Conservation (phyloP, 208 protist genomes). For the Trichomonas gallinae region DNA sequence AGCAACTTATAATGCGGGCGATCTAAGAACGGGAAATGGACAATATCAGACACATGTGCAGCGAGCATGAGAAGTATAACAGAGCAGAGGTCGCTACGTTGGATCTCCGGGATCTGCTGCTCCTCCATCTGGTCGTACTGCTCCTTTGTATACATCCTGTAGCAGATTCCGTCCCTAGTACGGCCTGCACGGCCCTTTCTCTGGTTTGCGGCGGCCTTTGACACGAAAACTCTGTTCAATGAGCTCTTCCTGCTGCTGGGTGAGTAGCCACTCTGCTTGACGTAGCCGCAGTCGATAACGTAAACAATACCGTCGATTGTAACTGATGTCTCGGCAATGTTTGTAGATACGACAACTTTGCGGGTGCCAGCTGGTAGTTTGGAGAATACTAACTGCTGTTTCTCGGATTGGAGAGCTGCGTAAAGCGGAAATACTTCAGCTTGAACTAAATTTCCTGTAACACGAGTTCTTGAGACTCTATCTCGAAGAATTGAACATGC, state of each 20-base stretch:
- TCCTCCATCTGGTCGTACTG: constrained; percentile 33
- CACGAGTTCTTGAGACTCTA: not conserved
- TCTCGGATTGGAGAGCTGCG: constrained; percentile 26
- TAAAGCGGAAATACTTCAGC: constrained; percentile 37
- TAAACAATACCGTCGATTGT: constrained; percentile 95
- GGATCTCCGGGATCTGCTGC: constrained; percentile 57
- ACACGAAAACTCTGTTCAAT: not conserved
- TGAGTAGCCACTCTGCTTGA: not conserved
- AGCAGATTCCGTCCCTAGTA: constrained; percentile 40
- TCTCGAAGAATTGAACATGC: constrained; percentile 44
- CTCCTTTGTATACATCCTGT: constrained; percentile 52
- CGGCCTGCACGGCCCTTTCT: constrained; percentile 31
- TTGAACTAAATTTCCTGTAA: not conserved
- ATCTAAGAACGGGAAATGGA: constrained; percentile 45
- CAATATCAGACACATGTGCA: constrained; percentile 58
- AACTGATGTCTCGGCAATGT: constrained; percentile 97
- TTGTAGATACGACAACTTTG: constrained; percentile 68
- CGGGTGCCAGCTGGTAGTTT: constrained; percentile 41
- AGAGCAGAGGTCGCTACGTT: constrained; percentile 44
- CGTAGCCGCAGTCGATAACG: constrained; percentile 73
- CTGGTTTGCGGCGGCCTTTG: constrained; percentile 22
- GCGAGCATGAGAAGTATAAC: constrained; percentile 58
- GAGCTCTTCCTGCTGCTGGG: constrained; percentile 29
- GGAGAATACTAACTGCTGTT: constrained; percentile 30
- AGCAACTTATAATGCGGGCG: not conserved